phyloP scores from a whole-genome alignment of 768 basidiomycete species.

The Dentipellis sp. region DNA sequence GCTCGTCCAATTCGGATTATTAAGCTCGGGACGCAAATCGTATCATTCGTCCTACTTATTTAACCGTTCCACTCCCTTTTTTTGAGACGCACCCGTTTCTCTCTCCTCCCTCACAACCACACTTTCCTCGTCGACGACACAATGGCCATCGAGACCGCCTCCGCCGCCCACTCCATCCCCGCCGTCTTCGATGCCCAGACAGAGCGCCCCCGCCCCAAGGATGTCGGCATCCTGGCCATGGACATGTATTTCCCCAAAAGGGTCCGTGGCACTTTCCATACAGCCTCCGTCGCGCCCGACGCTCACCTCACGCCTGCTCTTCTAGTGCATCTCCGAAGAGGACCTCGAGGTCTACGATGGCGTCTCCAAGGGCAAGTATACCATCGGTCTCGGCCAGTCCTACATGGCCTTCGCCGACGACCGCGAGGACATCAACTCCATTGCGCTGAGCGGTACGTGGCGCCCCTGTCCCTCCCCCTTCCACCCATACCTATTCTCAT shows the following conservation, averaged over 20 bases:
- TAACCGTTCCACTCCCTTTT: neutral
- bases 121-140: neutral
- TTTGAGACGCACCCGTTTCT: neutral
- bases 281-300: neutral
- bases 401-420: slow-evolving; percentile 99
- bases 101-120: too few relatives aligned
- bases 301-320: neutral
- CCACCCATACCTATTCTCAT: neutral
- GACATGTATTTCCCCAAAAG: slow-evolving; percentile 16
- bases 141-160: slow-evolving; percentile 14
- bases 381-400: slow-evolving; percentile 95
- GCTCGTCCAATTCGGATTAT: neutral
- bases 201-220: slow-evolving; percentile 12
- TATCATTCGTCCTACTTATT: neutral
- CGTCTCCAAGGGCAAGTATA: slow-evolving; percentile 80
- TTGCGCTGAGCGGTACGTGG: slow-evolving; percentile 79
- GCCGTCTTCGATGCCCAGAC: slow-evolving; percentile 13
- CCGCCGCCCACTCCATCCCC: slow-evolving; percentile 2
- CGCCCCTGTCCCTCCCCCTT: neutral
- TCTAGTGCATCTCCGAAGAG: slow-evolving; percentile 88
- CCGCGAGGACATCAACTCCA: slow-evolving; percentile 98
- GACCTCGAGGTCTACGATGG: slow-evolving; percentile 41
- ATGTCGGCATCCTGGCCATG: slow-evolving; percentile 15
- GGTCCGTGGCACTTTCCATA: neutral
- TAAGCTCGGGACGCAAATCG: neutral